Conservation (phyloP, 345 rosid genomes). For the Eucalyptus viminalis region DNA sequence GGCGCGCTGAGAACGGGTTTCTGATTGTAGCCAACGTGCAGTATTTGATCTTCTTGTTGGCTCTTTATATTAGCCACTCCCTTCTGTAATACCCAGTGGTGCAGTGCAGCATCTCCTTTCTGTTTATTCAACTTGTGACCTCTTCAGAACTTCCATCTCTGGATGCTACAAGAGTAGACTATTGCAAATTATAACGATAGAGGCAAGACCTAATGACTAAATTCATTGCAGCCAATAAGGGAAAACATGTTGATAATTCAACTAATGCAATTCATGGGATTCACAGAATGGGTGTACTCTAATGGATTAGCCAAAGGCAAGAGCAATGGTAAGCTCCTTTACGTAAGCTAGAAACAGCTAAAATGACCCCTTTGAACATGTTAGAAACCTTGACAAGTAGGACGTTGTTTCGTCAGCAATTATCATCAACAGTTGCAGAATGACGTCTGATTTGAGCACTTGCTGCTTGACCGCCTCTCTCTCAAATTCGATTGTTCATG, state of each 20-base stretch:
- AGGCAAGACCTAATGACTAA: neutral
- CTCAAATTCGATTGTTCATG: neutral
- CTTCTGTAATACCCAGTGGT: neutral
- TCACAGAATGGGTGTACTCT: neutral
- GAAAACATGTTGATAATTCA: neutral
- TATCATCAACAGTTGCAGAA: neutral
- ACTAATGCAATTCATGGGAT: neutral
- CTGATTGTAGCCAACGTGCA: neutral
- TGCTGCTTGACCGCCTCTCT: neutral
- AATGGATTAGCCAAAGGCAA: neutral
- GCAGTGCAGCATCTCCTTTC: neutral
- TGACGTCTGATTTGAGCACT: neutral
- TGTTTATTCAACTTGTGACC: neutral
- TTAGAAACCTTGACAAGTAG: neutral
- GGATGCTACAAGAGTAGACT: neutral
- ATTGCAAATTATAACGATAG: neutral
- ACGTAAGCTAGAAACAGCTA: neutral
- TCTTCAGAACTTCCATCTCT: neutral
- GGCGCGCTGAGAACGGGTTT: neutral
- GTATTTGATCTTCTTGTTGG: neutral
- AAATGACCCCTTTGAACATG: neutral
- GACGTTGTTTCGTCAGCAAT: neutral
- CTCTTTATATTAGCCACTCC: neutral
- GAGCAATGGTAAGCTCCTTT: neutral
- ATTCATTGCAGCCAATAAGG: neutral